A percentile compares a stretch with the other conserved stretches of the same genome.
Evolutionary conservation across 1,139 yeast genomes (phyloP).

Genomic region (Debaryomycetaceae sp.): DNA sequence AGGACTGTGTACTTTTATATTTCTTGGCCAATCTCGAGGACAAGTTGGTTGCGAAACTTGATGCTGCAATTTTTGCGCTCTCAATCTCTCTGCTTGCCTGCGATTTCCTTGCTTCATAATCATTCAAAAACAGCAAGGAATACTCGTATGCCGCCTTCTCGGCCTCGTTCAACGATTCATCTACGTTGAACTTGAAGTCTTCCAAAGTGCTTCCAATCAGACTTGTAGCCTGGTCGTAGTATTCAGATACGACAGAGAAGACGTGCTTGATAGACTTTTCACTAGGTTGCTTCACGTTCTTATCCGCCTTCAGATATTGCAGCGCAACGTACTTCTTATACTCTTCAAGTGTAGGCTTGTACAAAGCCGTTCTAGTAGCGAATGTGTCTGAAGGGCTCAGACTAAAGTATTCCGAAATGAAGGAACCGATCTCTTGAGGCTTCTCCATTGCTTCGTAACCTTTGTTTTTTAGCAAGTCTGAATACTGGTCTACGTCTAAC

Average conservation of each 20-base stretch:
- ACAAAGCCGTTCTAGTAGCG: background rate
- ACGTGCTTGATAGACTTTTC: slow-evolving; percentile 18
- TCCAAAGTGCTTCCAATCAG: slow-evolving; percentile 20
- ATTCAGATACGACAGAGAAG: slow-evolving; percentile 29
- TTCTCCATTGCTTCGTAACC: background rate
- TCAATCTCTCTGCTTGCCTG: slow-evolving; percentile 12
- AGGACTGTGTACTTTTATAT: slow-evolving; percentile 4
- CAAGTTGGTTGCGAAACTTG: slow-evolving; percentile 9
- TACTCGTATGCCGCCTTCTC: slow-evolving; percentile 21
- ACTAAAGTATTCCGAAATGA: background rate
- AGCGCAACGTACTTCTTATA: background rate
- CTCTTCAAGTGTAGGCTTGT: background rate
- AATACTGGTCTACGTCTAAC: slow-evolving; percentile 4
- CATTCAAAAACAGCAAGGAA: slow-evolving; percentile 12
- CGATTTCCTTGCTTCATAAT: slow-evolving; percentile 9
- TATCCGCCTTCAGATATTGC: background rate
- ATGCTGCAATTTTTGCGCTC: slow-evolving; percentile 16
- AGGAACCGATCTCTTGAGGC: background rate
- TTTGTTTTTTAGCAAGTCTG: background rate
- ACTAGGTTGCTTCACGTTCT: background rate
- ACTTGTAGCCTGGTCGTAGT: slow-evolving; percentile 38
- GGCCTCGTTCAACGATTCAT: slow-evolving; percentile 19
- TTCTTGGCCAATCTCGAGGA: slow-evolving; percentile 4
- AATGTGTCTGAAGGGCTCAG: background rate
- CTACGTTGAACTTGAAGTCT: slow-evolving; percentile 15